Evolutionary conservation across 75 land plant genomes (phyloP).

Genomic region (Cunninghamia lanceolata): DNA sequence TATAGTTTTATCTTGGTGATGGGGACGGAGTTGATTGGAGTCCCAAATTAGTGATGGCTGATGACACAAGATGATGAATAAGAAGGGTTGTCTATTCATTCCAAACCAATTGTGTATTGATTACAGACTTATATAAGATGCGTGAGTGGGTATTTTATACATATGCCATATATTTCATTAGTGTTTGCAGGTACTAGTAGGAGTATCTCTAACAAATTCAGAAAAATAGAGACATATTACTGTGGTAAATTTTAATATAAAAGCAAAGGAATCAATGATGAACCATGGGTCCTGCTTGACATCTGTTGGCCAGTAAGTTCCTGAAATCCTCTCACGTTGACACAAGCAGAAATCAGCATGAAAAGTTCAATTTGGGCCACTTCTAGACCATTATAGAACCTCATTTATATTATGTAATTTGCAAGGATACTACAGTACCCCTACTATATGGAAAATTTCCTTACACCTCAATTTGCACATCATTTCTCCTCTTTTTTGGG

Average conservation of each 20-base stretch:
- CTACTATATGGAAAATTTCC: neutral
- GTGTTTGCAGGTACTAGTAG: neutral
- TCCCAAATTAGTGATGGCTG: neutral
- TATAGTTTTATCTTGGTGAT: too few relatives aligned
- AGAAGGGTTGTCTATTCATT: neutral
- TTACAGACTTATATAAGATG: neutral
- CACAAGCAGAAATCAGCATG: neutral
- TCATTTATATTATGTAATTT: neutral
- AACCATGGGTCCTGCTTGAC: neutral
- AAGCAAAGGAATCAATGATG: neutral
- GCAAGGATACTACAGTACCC: neutral
- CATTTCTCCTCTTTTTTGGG: neutral
- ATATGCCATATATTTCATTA: neutral
- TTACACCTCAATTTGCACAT: neutral
- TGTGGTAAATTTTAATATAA: neutral
- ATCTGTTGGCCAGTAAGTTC: neutral
- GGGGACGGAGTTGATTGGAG: neutral
- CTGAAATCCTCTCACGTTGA: neutral
- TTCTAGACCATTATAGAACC: neutral
- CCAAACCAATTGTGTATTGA: neutral
- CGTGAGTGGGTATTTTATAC: neutral
- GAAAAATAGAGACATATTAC: neutral
- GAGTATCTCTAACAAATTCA: neutral
- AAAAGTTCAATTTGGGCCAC: neutral
- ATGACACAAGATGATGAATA: neutral